Conservation (phyloP, 352 stramenopile genomes). For the Aphanomyces euteiches region DNA sequence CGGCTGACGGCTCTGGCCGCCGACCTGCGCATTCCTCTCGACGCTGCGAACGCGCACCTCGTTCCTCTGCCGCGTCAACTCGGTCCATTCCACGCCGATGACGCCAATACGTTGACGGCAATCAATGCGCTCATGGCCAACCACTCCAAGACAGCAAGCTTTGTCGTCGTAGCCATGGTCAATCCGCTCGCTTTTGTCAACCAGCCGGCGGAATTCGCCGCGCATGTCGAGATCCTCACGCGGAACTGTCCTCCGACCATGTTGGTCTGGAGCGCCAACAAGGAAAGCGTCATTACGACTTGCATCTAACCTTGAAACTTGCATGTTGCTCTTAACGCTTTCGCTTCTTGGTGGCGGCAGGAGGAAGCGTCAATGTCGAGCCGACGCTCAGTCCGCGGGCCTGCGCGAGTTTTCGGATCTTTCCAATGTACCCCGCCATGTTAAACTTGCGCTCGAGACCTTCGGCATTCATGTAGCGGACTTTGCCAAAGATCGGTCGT, state of each 20-base stretch:
- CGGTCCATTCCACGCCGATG: background rate
- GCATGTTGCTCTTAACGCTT: no score
- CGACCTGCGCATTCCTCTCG: slow-evolving; percentile 22
- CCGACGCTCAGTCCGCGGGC: no score
- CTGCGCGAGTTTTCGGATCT: slow-evolving; percentile 37
- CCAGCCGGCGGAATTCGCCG: background rate
- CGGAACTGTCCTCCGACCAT: slow-evolving; percentile 28
- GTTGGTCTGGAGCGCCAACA: slow-evolving; percentile 25
- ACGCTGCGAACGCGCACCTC: background rate
- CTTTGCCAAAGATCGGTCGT: slow-evolving; percentile 97
- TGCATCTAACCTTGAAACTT: slow-evolving; percentile 8
- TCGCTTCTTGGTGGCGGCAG: no score
- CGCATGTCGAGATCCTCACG: slow-evolving; percentile 19
- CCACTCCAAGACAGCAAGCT: slow-evolving; percentile 16
- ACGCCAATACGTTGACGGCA: background rate
- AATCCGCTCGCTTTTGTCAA: background rate
- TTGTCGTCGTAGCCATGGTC: slow-evolving; percentile 29
- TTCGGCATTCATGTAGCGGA: slow-evolving; percentile 98
- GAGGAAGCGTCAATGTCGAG: no score
- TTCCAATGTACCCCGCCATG: slow-evolving; percentile 82
- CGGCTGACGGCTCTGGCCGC: slow-evolving; percentile 1
- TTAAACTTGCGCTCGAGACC: slow-evolving; percentile 98
- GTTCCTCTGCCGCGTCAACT: background rate
- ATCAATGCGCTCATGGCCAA: slow-evolving; percentile 25
- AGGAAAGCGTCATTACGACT: slow-evolving; percentile 25